These are phyloP conservation scores for Aphanomyces stellatus DNA, from an alignment of 352 stramenopile species.

Conservation along the genomic window DNA sequence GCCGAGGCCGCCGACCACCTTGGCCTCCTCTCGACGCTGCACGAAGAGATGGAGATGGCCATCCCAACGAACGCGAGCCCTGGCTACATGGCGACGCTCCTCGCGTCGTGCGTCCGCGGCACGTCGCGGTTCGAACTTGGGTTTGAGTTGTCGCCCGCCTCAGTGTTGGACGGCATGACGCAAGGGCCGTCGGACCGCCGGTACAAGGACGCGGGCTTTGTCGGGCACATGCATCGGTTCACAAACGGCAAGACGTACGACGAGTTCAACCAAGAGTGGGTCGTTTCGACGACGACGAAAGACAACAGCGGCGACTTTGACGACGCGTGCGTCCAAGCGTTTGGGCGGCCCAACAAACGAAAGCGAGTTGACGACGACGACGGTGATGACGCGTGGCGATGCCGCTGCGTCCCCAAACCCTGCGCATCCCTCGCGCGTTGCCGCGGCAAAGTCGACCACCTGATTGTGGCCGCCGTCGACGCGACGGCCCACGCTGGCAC, in stretches of 20 bases:
- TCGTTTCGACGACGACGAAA: neutral
- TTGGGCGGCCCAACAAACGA: neutral
- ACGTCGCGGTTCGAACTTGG: neutral
- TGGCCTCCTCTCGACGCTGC: neutral
- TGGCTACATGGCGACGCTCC: slow-evolving; percentile 1
- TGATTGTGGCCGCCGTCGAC: neutral
- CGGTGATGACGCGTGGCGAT: neutral
- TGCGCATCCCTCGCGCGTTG: neutral
- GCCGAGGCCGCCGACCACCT: slow-evolving; percentile 50
- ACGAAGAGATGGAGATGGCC: neutral
- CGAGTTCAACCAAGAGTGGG: slow-evolving; percentile 1
- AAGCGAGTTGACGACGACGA: slow-evolving; percentile 17
- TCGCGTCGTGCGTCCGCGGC: neutral
- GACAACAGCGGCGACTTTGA: slow-evolving; percentile 17
- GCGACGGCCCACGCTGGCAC: neutral
- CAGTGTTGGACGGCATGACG: neutral
- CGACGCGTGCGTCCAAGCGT: slow-evolving; percentile 16
- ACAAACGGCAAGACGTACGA: neutral
- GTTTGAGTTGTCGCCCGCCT: neutral
- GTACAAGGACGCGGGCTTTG: neutral
- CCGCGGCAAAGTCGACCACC: neutral
- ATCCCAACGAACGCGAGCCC: slow-evolving; percentile 5
- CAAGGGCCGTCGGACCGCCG: neutral
- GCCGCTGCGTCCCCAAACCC: neutral
- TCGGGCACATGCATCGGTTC: slow-evolving; percentile 9